These are phyloP conservation scores for Tephrocybe sp. DNA, from an alignment of 768 basidiomycete genomes.

Conservation along the genomic window DNA sequence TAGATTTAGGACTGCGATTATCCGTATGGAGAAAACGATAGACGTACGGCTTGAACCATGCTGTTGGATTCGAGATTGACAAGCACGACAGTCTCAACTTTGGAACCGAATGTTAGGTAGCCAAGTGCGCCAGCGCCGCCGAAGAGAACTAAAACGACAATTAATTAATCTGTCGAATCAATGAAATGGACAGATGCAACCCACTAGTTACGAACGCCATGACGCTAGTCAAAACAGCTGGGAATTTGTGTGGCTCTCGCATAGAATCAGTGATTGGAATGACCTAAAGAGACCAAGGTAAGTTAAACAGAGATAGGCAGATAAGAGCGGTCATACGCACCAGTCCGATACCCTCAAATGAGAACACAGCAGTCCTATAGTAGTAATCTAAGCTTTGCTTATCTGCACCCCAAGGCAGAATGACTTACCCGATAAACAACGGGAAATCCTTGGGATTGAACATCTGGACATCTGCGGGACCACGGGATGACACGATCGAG, in stretches of 20 bases:
- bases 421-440: constrained; percentile 80
- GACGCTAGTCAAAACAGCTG: constrained; percentile 80
- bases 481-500: constrained; percentile 57
- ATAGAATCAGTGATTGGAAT: constrained; percentile 98
- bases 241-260: constrained; percentile 94
- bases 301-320: neutral
- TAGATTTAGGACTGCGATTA: neutral
- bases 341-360: constrained; percentile 96
- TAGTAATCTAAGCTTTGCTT: neutral
- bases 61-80: constrained; percentile 86
- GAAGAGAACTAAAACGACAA: constrained; percentile 58
- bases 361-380: constrained; percentile 90
- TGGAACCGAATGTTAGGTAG: constrained; percentile 83
- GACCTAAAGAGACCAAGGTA: constrained; percentile 38
- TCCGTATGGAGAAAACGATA: constrained; percentile 17
- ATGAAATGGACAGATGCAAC: constrained; percentile 16
- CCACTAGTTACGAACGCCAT: constrained; percentile 82
- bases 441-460: constrained; percentile 93
- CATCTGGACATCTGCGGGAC: constrained; percentile 74
- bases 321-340: constrained; percentile 38
- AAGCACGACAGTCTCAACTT: constrained; percentile 91
- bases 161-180: constrained; percentile 1
- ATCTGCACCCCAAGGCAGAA: neutral
- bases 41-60: constrained; percentile 81
- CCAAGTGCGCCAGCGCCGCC: constrained; percentile 85